Base-by-base conservation (phyloP, 176 grass and related monocot genomes). In the Eremochloa ophiuroides region DNA sequence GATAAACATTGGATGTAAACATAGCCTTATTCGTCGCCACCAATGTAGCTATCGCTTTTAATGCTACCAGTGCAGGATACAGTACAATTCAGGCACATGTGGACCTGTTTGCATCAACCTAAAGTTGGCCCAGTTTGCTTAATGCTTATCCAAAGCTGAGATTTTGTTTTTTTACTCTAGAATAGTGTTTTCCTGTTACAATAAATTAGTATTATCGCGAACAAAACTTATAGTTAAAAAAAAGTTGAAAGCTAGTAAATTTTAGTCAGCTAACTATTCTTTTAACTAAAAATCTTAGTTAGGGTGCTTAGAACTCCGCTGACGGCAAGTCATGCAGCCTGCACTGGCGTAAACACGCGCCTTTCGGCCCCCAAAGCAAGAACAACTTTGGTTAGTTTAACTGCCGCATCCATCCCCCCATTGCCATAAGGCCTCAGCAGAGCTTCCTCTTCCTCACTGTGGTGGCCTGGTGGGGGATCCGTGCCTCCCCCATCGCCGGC, bases 361-460 rank as follows among this genome's bases (percentile, higher is more conserved):
- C 31, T 61, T 37, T 40, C 23, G 35, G 63, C 17, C 26, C 41
- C 65, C 80, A 78, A 81, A 61, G 48, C 29, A 74, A 74, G 27
- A 34, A 47, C 35, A 65, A 15, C 71, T 27, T 38, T 58, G 77
- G 76, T 34, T 17, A 53, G 46, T 73, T 41, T 25, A 66, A 55
- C 64, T 33, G 28, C 71, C 43, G 22, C 77, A 37, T 23, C 68
- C 53, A 46, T 40, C 41, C 2, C 6, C 74, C 47, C 42, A 31
- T 18, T 34, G 79, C 12, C n/a, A n/a, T n/a, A n/a, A n/a, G n/a
- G n/a, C 68, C 55, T 34, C 77, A 11, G 17, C 50, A n/a, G 64
- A 62, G 82, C 91, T 69, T 69, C 87, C 68, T 69, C 80, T 42
- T 74, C 84, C 69, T 61, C 38, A 66, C 38, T 61, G 80, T 53